phyloP scores from a whole-genome alignment of 179 eudicot genomes.

The Silene coronaria region DNA sequence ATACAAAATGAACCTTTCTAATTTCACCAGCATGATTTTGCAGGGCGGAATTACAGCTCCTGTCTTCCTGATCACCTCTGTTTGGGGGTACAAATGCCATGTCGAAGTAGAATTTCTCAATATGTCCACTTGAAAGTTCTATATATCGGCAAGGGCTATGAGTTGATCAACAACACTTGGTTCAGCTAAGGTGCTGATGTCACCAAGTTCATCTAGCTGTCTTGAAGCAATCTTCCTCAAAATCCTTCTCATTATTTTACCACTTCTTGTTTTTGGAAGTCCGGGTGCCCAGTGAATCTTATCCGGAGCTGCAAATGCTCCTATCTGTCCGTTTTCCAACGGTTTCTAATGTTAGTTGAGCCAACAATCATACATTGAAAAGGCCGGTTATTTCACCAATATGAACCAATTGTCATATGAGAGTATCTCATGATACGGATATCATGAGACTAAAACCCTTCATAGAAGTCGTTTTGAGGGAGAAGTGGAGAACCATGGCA shows the following conservation, averaged over 20 bases:
- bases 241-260: slow-evolving; percentile 90
- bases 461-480: too few species aligned
- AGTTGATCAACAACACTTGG: slow-evolving; percentile 83
- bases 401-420: too few species aligned
- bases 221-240: slow-evolving; percentile 81
- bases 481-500: too few species aligned
- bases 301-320: slow-evolving; percentile 90
- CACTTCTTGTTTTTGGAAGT: slow-evolving; percentile 92
- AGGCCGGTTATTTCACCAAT: too few species aligned
- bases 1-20: neutral
- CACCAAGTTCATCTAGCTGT: slow-evolving; percentile 84
- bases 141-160: slow-evolving; percentile 54
- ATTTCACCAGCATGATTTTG: neutral
- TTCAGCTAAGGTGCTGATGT: slow-evolving; percentile 84
- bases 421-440: too few species aligned
- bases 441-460: too few species aligned
- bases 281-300: slow-evolving; percentile 91
- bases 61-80: neutral
- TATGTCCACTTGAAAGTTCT: neutral
- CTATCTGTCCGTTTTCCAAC: slow-evolving; percentile 43
- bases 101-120: neutral
- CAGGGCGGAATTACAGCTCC: neutral
- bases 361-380: neutral
- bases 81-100: neutral
- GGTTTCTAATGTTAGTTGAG: neutral